A percentile compares a stretch with the other conserved stretches of the same genome.
Conservation (phyloP, 441 rosid genomes). For the Pelargonium myrrhifolium region DNA sequence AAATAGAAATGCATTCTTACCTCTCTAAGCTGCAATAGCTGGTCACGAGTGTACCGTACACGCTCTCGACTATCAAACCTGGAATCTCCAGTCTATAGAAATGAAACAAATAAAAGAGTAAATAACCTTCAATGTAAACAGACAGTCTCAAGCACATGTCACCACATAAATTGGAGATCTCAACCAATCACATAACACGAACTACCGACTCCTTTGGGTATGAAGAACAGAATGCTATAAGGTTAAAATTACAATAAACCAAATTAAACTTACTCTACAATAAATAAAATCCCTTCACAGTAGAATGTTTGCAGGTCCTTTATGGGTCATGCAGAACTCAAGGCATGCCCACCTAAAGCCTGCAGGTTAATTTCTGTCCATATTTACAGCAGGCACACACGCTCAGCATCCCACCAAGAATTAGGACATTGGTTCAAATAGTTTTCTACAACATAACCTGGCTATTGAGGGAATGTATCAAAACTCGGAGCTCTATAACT, state of each 20-base stretch:
- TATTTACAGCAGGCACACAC: conserved; percentile 26
- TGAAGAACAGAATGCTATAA: not conserved
- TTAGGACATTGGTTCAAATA: conserved; percentile 36
- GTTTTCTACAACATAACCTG: too few species aligned
- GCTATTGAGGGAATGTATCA: not conserved
- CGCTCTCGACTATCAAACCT: conserved; percentile 59
- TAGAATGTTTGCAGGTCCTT: conserved; percentile 43
- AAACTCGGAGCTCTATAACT: not conserved
- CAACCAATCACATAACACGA: conserved; percentile 8
- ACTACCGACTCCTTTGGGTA: not conserved
- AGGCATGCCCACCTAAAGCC: conserved; percentile 32
- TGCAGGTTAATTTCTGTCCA: conserved; percentile 24
- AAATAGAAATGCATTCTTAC: conserved; percentile 23
- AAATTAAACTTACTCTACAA: not conserved
- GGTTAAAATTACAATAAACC: not conserved
- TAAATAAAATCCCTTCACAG: not conserved
- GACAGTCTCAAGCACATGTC: not conserved
- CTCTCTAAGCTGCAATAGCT: conserved; percentile 64
- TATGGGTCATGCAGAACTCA: conserved; percentile 38
- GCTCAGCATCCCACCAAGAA: conserved; percentile 37
- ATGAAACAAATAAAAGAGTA: conserved; percentile 12
- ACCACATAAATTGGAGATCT: not conserved
- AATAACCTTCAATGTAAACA: conserved; percentile 14
- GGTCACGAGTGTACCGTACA: conserved; percentile 59
- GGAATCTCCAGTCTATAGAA: conserved; percentile 58